Conservation (phyloP, 441 rosid species). For the Isatis lusitanica region DNA sequence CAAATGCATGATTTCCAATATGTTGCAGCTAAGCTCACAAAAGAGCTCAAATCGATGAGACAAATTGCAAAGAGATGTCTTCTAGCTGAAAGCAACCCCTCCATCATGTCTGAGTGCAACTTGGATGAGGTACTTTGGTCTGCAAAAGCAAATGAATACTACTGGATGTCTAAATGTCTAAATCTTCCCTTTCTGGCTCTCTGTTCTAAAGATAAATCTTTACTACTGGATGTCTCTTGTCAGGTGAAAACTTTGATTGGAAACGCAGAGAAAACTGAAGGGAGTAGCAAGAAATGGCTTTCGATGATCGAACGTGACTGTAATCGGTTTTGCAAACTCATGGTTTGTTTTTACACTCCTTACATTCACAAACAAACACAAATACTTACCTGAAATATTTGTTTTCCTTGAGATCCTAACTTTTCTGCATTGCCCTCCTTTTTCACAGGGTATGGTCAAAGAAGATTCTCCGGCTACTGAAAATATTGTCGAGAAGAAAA, state of each 20-base stretch:
- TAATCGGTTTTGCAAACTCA: slow-evolving; percentile 87
- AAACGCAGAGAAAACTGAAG: slow-evolving; percentile 65
- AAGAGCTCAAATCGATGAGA: slow-evolving; percentile 66
- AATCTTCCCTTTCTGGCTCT: neutral
- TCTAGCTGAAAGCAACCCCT: slow-evolving; percentile 37
- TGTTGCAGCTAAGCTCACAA: slow-evolving; percentile 59
- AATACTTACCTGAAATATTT: neutral
- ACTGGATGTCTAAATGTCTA: neutral
- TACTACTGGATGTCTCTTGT: neutral
- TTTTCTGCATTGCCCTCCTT: slow-evolving; percentile 13
- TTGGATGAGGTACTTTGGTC: slow-evolving; percentile 60
- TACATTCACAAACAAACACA: neutral
- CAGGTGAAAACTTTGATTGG: slow-evolving; percentile 57
- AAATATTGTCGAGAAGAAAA: slow-evolving; percentile 46
- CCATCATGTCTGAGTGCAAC: slow-evolving; percentile 39
- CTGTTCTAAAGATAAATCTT: neutral
- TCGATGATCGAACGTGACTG: slow-evolving; percentile 72
- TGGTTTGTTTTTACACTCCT: slow-evolving; percentile 55
- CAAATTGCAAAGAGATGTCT: slow-evolving; percentile 55
- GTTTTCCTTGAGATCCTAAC: neutral
- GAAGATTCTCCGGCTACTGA: slow-evolving; percentile 36
- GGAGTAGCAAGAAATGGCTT: slow-evolving; percentile 62
- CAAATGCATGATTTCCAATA: slow-evolving; percentile 69
- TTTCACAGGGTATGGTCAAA: slow-evolving; percentile 54
- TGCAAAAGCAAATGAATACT: neutral